A percentile compares a stretch with the other conserved stretches of the same genome.
Conservation (phyloP, 495 filamentous ascomycete genomes). For the Trichocladium uniseriatum region DNA sequence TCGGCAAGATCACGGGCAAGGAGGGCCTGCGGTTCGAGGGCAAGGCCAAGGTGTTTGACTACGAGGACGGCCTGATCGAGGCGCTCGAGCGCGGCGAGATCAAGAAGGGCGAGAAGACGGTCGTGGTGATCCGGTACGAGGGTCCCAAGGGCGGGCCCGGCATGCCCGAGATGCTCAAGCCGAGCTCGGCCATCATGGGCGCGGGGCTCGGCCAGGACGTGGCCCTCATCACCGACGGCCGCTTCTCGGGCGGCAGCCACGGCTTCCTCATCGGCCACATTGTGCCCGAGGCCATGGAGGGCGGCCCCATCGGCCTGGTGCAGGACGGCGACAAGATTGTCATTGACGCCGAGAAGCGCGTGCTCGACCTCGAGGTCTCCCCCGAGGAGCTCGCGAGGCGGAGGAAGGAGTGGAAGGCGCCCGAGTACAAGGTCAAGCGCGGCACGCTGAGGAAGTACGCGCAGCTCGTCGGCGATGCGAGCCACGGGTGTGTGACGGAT, state of each 20-base stretch:
- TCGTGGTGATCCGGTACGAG: slow-evolving; percentile 95
- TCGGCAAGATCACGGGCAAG: slow-evolving; percentile 98
- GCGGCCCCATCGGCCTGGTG: slow-evolving; percentile 61
- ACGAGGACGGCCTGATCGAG: slow-evolving; percentile 68
- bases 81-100: slow-evolving; percentile 74
- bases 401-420: slow-evolving; percentile 56
- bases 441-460: slow-evolving; percentile 75
- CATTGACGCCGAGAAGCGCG: slow-evolving; percentile 60
- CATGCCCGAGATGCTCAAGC: slow-evolving; percentile 87
- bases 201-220: slow-evolving; percentile 76
- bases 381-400: slow-evolving; percentile 56
- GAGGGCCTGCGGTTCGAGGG: slow-evolving; percentile 85
- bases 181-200: slow-evolving; percentile 75
- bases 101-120: slow-evolving; percentile 94
- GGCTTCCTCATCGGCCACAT: slow-evolving; percentile 74
- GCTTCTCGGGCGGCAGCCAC: slow-evolving; percentile 69
- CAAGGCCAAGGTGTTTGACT: slow-evolving; percentile 79
- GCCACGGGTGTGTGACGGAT: slow-evolving; percentile 74
- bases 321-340: slow-evolving; percentile 58
- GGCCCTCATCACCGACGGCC: slow-evolving; percentile 68
- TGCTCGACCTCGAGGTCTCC: slow-evolving; percentile 51
- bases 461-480: slow-evolving; percentile 59
- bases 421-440: slow-evolving; percentile 55
- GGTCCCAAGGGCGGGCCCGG: slow-evolving; percentile 73
- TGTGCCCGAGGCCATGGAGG: slow-evolving; percentile 60